Evolutionary conservation across 768 basidiomycete genomes (phyloP).

Genomic region (Candolleomyces eurysporus): DNA sequence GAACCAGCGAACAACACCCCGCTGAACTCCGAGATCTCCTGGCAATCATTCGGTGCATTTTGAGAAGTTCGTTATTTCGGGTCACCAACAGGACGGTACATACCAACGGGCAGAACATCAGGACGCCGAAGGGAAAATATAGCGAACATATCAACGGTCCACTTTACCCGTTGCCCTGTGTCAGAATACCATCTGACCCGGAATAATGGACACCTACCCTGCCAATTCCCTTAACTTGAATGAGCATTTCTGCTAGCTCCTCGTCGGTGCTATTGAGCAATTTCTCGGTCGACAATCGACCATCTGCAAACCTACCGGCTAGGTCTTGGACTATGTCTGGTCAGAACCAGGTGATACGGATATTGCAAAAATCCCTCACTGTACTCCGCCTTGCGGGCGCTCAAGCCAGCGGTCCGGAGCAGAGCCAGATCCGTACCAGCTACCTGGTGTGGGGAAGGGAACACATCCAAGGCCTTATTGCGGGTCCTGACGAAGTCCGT

Average conservation of each 20-base stretch:
- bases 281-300: slow-evolving; percentile 71
- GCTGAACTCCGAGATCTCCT: slow-evolving; percentile 86
- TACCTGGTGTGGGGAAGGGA: slow-evolving; percentile 74
- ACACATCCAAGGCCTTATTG: slow-evolving; percentile 26
- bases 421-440: slow-evolving; percentile 53
- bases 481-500: slow-evolving; percentile 14
- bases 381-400: slow-evolving; percentile 87
- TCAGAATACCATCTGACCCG: slow-evolving; percentile 2
- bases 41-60: slow-evolving; percentile 4
- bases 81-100: slow-evolving; percentile 2
- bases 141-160: slow-evolving; percentile 93
- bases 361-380: slow-evolving; percentile 39
- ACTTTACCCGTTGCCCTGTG: slow-evolving; percentile 31
- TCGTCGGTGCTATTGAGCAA: slow-evolving; percentile 72
- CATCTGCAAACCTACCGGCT: slow-evolving; percentile 77
- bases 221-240: slow-evolving; percentile 78
- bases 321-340: slow-evolving; percentile 64
- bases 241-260: slow-evolving; percentile 71
- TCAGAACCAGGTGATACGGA: neutral
- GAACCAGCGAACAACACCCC: slow-evolving; percentile 68
- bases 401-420: slow-evolving; percentile 74
- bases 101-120: slow-evolving; percentile 61
- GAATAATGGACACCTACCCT: slow-evolving; percentile 39
- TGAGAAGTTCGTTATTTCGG: neutral
- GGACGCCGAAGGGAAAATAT: slow-evolving; percentile 85